Percentiles rank a stretch among this genome's conserved stretches.
Evolutionary conservation across 2,329 filamentous ascomycete species (phyloP).

Genomic region (Exutisphaerella laricina): DNA sequence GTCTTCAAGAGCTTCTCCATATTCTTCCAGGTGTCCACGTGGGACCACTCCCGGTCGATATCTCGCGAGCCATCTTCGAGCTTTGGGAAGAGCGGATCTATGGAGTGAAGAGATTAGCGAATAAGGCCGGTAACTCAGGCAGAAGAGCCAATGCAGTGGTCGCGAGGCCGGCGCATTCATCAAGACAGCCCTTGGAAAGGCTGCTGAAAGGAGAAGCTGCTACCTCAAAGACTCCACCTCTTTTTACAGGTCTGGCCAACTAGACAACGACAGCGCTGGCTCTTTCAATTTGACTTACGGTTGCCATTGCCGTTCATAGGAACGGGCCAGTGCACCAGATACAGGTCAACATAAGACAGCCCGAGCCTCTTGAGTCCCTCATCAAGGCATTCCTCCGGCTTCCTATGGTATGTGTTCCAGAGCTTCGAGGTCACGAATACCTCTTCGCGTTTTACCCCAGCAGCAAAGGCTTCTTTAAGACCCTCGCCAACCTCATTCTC

Average conservation of each 20-base stretch:
- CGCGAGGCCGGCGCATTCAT: too few relatives aligned
- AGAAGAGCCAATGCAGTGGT: too few relatives aligned
- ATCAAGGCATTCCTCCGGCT: conserved; percentile 63
- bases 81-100: conserved; percentile 68
- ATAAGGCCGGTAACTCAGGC: too few relatives aligned
- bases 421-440: conserved; percentile 82
- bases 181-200: too few relatives aligned
- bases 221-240: too few relatives aligned
- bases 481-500: conserved; percentile 78
- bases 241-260: too few relatives aligned
- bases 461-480: conserved; percentile 62
- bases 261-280: too few relatives aligned
- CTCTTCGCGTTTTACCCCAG: conserved; percentile 66
- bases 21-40: conserved; percentile 70
- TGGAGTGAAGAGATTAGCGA: too few relatives aligned
- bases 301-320: conserved; percentile 4
- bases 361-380: conserved; percentile 68
- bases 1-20: conserved; percentile 59
- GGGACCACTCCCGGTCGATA: conserved; percentile 62
- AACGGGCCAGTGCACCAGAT: conserved; percentile 79
- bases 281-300: conserved; percentile 59
- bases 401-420: conserved; percentile 72
- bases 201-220: too few relatives aligned
- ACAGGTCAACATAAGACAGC: conserved; percentile 76
- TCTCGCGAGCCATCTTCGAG: conserved; percentile 68